These are phyloP conservation scores for Ceratocystis eucalypticola DNA, from an alignment of 2,329 filamentous ascomycete genomes.

Conservation along the genomic window DNA sequence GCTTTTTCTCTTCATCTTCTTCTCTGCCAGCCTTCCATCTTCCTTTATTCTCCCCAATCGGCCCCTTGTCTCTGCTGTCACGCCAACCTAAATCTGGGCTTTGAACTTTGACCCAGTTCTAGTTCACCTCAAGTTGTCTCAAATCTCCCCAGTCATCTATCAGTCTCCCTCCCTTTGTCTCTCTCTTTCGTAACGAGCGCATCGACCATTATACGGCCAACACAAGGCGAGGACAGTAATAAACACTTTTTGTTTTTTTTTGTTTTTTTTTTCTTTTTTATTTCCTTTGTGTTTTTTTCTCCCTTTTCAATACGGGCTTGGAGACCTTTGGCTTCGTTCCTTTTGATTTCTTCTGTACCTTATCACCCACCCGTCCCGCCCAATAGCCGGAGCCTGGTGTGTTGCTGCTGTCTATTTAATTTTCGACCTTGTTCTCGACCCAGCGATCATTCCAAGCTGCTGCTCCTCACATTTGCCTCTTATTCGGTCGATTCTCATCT, in stretches of 20 bases:
- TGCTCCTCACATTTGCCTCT: too few relatives aligned
- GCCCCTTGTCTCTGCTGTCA: constrained; percentile 5
- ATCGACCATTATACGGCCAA: neutral
- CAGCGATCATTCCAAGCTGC: neutral
- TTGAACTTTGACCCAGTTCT: neutral
- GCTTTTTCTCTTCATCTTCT: neutral
- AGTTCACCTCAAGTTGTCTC: neutral
- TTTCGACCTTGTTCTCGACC: constrained; percentile 3
- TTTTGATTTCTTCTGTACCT: neutral
- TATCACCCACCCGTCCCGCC: neutral
- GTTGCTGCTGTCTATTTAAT: neutral
- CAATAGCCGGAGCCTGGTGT: neutral
- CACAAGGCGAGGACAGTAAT: neutral
- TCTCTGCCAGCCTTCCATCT: neutral
- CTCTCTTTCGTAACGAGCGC: neutral
- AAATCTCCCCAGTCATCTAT: neutral
- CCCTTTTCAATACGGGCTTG: neutral
- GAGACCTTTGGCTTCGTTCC: neutral
- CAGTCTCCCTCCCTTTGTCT: neutral
- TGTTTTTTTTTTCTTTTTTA: neutral
- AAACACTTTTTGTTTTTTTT: neutral
- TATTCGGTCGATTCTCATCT: neutral
- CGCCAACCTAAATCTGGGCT: constrained; percentile 9
- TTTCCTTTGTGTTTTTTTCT: neutral
- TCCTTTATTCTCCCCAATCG: neutral